Percentiles rank a stretch among this genome's conserved stretches.
Evolutionary conservation across 2,329 filamentous ascomycete genomes (phyloP).

Genomic region (Huntiella decipiens): DNA sequence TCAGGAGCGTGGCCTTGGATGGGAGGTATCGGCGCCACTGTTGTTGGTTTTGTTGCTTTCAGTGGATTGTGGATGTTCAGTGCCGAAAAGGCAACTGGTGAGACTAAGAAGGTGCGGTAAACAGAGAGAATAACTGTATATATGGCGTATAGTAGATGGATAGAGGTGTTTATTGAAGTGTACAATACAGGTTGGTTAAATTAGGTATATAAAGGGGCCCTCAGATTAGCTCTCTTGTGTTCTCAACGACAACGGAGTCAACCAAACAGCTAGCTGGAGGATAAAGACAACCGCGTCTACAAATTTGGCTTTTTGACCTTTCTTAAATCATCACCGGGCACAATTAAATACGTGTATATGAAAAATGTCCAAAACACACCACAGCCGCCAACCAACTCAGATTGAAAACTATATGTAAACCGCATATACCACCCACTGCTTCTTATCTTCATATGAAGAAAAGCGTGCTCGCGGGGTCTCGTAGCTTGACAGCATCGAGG

Average conservation of each 20-base stretch:
- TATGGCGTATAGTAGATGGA: neutral
- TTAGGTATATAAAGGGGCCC: constrained; percentile 18
- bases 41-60: constrained; percentile 70
- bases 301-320: constrained; percentile 40
- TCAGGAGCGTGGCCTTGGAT: constrained; percentile 91
- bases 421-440: constrained; percentile 2
- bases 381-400: constrained; percentile 24
- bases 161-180: constrained; percentile 3
- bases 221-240: constrained; percentile 39
- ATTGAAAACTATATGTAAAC: constrained; percentile 32
- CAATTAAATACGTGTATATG: constrained; percentile 1
- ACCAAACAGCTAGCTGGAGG: neutral
- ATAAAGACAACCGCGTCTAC: constrained; percentile 20
- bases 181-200: constrained; percentile 4
- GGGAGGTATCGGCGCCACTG: constrained; percentile 64
- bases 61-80: constrained; percentile 73
- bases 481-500: neutral
- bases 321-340: constrained; percentile 29
- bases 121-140: neutral
- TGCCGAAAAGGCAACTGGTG: constrained; percentile 23
- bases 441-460: neutral
- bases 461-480: neutral
- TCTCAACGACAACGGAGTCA: constrained; percentile 23
- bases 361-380: no score
- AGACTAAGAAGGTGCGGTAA: constrained; percentile 30